phyloP scores from a whole-genome alignment of 768 basidiomycete genomes.

The Melanogaster broomeanus region DNA sequence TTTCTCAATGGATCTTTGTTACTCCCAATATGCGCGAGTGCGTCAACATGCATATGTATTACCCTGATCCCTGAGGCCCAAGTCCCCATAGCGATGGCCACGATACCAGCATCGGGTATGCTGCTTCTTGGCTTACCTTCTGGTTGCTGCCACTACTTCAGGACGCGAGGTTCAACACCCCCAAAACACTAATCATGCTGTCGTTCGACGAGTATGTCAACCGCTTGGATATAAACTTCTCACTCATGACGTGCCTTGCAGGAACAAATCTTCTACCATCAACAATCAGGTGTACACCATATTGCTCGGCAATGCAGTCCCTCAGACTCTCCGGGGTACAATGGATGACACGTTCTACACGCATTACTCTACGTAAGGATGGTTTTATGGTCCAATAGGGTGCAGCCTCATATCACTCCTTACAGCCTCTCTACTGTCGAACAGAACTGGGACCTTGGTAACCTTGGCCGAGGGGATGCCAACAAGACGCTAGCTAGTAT shows the following conservation, averaged over 20 bases:
- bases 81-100: conserved; percentile 51
- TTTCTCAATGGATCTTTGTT: conserved; percentile 64
- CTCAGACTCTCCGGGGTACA: conserved; percentile 40
- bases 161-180: conserved; percentile 53
- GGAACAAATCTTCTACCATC: conserved; percentile 31
- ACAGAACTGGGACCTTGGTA: conserved; percentile 62
- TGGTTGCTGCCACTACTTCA: conserved; percentile 55
- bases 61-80: not conserved
- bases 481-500: conserved; percentile 40
- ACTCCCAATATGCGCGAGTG: conserved; percentile 55
- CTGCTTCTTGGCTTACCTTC: conserved; percentile 45
- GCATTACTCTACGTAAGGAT: conserved; percentile 51
- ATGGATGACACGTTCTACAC: conserved; percentile 57
- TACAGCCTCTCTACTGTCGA: conserved; percentile 51
- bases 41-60: not conserved
- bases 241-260: not conserved
- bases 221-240: not conserved
- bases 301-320: conserved; percentile 49
- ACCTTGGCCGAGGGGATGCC: conserved; percentile 58
- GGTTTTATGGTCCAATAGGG: not conserved
- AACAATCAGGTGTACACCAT: conserved; percentile 51
- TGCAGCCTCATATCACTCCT: not conserved
- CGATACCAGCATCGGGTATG: conserved; percentile 55
- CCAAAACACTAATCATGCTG: conserved; percentile 55
- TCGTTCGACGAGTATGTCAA: conserved; percentile 62